Evolutionary conservation across 1,284 basidiomycete genomes (phyloP).

Genomic region (Termitomyces sp.): DNA sequence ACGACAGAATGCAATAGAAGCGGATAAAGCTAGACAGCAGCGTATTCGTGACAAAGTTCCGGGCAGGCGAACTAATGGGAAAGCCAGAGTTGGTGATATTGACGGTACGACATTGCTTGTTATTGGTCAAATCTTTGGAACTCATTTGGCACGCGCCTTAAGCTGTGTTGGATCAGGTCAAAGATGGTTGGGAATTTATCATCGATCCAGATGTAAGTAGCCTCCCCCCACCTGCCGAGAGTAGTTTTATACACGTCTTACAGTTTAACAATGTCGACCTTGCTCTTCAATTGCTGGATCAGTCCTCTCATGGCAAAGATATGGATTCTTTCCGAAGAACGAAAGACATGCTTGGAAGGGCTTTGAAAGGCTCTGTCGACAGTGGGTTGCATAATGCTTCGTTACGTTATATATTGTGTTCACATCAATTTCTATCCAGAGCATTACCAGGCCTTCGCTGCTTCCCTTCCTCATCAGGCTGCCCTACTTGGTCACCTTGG

Average conservation of each 20-base stretch:
- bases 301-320: slow-evolving; percentile 63
- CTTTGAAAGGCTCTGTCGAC: slow-evolving; percentile 80
- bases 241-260: slow-evolving; percentile 10
- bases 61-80: slow-evolving; percentile 48
- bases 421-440: slow-evolving; percentile 36
- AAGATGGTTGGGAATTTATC: slow-evolving; percentile 87
- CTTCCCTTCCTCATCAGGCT: slow-evolving; percentile 84
- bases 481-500: slow-evolving; percentile 67
- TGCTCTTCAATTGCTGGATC: slow-evolving; percentile 80
- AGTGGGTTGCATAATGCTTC: slow-evolving; percentile 44
- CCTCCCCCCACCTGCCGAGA: background rate
- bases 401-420: background rate
- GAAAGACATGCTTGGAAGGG: slow-evolving; percentile 70
- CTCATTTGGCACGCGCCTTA: slow-evolving; percentile 8
- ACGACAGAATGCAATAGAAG: slow-evolving; percentile 53
- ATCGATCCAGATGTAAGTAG: slow-evolving; percentile 73
- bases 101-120: slow-evolving; percentile 52
- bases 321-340: slow-evolving; percentile 72
- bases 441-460: slow-evolving; percentile 89
- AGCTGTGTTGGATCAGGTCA: slow-evolving; percentile 83
- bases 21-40: slow-evolving; percentile 56
- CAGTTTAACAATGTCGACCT: slow-evolving; percentile 92
- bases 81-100: slow-evolving; percentile 63
- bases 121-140: slow-evolving; percentile 2
- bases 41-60: slow-evolving; percentile 63